A percentile compares a stretch with the other conserved stretches of the same genome.
These are phyloP conservation scores for Thraustochytrium sp. DNA, from an alignment of 352 stramenopile genomes.

Conservation along the genomic window DNA sequence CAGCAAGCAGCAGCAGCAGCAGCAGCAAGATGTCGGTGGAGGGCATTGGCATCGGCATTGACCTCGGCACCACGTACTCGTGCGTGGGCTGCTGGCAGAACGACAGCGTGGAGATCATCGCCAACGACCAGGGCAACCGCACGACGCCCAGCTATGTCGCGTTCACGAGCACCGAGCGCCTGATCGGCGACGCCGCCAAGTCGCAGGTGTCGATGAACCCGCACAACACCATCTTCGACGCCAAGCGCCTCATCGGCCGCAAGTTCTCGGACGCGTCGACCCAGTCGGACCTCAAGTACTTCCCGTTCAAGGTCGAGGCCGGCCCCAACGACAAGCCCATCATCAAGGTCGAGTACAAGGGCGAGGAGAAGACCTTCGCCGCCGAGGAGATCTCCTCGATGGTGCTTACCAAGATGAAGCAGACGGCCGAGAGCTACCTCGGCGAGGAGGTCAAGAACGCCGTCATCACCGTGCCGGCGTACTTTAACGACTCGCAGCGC, in stretches of 20 bases:
- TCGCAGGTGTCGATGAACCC: conserved; percentile 99
- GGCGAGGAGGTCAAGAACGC: conserved; percentile 70
- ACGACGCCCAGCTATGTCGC: conserved; percentile 98
- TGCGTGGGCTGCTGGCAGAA: conserved; percentile 91
- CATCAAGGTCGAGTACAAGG: conserved; percentile 83
- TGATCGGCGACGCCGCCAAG: conserved; percentile 98
- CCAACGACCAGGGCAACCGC: conserved; percentile 94
- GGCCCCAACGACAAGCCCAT: conserved; percentile 75
- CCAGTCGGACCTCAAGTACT: conserved; percentile 94
- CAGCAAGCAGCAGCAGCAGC: not conserved
- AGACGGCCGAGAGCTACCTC: conserved; percentile 95
- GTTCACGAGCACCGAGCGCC: conserved; percentile 86
- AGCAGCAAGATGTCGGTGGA: conserved; percentile 32
- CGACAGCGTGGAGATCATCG: conserved; percentile 89
- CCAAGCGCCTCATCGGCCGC: conserved; percentile 98
- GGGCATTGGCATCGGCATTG: conserved; percentile 59
- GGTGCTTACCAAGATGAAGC: conserved; percentile 98
- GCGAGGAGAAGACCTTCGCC: conserved; percentile 83
- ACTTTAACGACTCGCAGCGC: conserved; percentile 99
- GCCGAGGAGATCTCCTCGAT: conserved; percentile 99
- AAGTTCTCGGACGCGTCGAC: conserved; percentile 91
- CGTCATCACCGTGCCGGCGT: conserved; percentile 80
- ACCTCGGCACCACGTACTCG: conserved; percentile 69
- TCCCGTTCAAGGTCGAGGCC: conserved; percentile 94
- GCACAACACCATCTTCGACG: conserved; percentile 98